Percentiles rank a stretch among this genome's conserved stretches.
Conservation (phyloP, 2,329 filamentous ascomycete species). For the Microdochium paspali region DNA sequence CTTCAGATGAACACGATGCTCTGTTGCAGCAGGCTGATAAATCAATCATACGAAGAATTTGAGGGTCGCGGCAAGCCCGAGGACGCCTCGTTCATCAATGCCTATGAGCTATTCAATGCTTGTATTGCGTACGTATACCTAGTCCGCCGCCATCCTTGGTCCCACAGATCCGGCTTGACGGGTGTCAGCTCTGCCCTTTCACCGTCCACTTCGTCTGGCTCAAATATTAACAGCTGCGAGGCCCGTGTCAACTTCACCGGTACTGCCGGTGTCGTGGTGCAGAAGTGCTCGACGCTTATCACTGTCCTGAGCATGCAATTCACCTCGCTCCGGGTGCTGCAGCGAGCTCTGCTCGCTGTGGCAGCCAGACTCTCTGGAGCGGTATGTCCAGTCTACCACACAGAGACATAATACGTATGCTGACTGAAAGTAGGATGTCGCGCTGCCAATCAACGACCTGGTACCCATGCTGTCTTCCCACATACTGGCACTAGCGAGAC, state of each 20-base stretch:
- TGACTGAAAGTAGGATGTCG: neutral
- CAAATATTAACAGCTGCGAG: neutral
- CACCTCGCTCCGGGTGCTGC: neutral
- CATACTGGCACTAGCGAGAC: neutral
- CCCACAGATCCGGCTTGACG: neutral
- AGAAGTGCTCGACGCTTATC: slow-evolving; percentile 1
- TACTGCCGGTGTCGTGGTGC: neutral
- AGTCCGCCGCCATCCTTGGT: neutral
- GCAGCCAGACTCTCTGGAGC: neutral
- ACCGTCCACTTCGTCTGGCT: neutral
- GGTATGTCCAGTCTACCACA: neutral
- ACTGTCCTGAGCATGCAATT: neutral
- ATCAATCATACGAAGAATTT: slow-evolving; percentile 3
- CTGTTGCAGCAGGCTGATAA: slow-evolving; percentile 3
- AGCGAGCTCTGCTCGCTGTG: neutral
- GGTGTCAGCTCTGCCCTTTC: neutral
- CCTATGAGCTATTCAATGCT: slow-evolving; percentile 6
- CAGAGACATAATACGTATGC: neutral
- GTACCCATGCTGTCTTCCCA: neutral
- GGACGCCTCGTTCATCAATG: slow-evolving; percentile 5
- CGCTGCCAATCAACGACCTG: neutral
- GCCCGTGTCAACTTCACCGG: neutral
- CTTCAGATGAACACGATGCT: slow-evolving; percentile 3
- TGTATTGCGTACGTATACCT: slow-evolving; percentile 3
- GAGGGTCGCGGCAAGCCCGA: neutral